phyloP scores from a whole-genome alignment of 345 rosid species.

The Psidium guajava region DNA sequence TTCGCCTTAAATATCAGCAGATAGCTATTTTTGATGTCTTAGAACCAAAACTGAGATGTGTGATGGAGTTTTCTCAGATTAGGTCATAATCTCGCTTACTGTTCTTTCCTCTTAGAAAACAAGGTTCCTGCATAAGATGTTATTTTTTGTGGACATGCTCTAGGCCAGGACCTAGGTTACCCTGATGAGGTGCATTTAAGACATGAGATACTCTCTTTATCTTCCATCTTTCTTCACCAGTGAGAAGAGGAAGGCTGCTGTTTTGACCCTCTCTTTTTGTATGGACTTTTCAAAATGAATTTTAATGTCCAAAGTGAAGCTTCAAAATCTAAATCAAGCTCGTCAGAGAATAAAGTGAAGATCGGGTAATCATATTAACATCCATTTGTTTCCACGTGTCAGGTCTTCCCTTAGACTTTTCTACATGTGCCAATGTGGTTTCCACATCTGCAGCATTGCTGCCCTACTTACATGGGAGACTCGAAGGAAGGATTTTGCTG shows the following conservation, averaged over 20 bases:
- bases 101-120: neutral
- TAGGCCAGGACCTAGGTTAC: neutral
- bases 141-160: neutral
- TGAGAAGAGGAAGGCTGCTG: neutral
- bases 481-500: constrained; percentile 92
- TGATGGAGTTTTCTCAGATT: neutral
- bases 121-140: neutral
- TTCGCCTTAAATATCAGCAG: neutral
- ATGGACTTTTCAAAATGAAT: neutral
- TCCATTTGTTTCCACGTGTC: constrained; percentile 10
- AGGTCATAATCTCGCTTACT: neutral
- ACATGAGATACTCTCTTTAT: neutral
- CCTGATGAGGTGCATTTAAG: neutral
- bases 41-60: neutral
- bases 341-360: neutral
- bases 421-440: constrained; percentile 94
- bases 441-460: constrained; percentile 67
- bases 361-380: neutral
- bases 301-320: neutral
- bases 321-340: neutral
- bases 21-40: neutral
- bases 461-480: constrained; percentile 97
- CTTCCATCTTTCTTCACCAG: neutral
- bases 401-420: constrained; percentile 58
- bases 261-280: neutral